A percentile compares a stretch with the other conserved stretches of the same genome.
Evolutionary conservation across 805 yeast species (phyloP).

Genomic region (Torulaspora delbrueckii): DNA sequence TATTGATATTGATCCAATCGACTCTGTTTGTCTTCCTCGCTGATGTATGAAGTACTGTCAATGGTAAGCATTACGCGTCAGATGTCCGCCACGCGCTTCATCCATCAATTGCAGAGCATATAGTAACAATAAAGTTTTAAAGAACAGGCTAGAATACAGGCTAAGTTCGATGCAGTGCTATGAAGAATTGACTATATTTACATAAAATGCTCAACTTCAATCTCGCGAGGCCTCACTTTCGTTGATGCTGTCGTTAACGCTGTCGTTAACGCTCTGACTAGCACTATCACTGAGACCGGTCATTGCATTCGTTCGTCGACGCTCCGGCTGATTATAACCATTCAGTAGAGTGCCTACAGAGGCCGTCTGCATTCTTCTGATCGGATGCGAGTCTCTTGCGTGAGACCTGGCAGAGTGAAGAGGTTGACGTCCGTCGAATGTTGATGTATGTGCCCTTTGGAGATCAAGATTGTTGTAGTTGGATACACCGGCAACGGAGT

Average conservation of each 20-base stretch:
- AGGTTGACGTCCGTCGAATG: not conserved
- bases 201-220: not conserved
- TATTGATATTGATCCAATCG: not conserved
- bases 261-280: not conserved
- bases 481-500: slow-evolving; percentile 45
- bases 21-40: not conserved
- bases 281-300: not conserved
- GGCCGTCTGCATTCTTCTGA: not conserved
- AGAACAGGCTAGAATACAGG: no score
- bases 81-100: not conserved
- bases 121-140: not conserved
- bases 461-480: slow-evolving; percentile 21
- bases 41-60: not conserved
- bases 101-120: no score
- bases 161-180: not conserved
- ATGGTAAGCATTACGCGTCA: not conserved
- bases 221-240: not conserved
- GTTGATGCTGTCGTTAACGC: not conserved
- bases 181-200: not conserved
- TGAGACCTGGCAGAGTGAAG: not conserved
- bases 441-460: not conserved
- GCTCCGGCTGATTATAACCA: not conserved
- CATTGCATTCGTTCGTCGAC: not conserved
- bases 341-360: not conserved
- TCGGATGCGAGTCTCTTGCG: not conserved